Conservation (phyloP, 2,329 filamentous ascomycete species). For the Didymella sp. region DNA sequence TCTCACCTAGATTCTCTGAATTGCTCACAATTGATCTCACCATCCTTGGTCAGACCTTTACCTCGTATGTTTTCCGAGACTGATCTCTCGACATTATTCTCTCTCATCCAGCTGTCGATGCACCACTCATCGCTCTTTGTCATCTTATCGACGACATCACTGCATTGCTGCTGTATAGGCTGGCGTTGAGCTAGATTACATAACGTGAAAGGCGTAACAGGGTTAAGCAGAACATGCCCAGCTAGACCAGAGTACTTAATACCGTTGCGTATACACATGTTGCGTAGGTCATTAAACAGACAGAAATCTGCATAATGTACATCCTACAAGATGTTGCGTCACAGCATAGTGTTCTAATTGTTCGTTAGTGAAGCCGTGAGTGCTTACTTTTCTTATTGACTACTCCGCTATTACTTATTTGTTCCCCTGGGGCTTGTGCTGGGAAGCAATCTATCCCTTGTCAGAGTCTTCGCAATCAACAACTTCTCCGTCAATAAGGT, state of each 20-base stretch:
- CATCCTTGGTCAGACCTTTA: too few species aligned
- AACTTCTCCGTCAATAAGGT: not conserved
- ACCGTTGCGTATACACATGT: not conserved
- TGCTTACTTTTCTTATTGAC: too few species aligned
- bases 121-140: conserved; percentile 21
- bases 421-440: too few species aligned
- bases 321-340: too few species aligned
- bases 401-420: too few species aligned
- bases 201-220: conserved; percentile 14
- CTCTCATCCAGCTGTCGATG: conserved; percentile 15
- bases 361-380: too few species aligned
- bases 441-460: not conserved
- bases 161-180: conserved; percentile 19
- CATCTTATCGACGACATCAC: not conserved
- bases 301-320: too few species aligned
- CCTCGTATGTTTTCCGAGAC: not conserved
- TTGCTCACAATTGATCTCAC: too few species aligned
- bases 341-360: too few species aligned
- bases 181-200: conserved; percentile 16
- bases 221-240: conserved; percentile 7
- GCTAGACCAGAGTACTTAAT: conserved; percentile 18
- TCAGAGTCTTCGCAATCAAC: not conserved
- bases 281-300: not conserved
- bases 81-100: conserved; percentile 10
- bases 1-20: too few species aligned